Evolutionary conservation across 2,329 filamentous ascomycete species (phyloP).

Genomic region (Ophiostoma novo-ulmi): DNA sequence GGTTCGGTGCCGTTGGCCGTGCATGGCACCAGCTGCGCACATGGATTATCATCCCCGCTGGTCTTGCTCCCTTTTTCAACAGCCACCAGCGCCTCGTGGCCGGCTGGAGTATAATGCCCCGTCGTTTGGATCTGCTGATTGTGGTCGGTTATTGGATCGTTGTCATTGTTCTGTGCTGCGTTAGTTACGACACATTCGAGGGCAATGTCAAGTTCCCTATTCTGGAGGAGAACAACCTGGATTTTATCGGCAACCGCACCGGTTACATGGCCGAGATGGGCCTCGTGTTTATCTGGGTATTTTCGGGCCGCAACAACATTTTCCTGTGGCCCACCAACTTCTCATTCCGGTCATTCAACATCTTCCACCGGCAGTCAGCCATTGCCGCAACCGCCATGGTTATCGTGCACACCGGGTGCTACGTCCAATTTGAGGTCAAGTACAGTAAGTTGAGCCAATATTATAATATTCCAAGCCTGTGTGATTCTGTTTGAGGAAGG

Average conservation of each 20-base stretch:
- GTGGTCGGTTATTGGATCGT: conserved; percentile 25
- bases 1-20: conserved; percentile 2
- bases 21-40: conserved; percentile 15
- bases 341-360: conserved; percentile 61
- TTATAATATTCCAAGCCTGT: neutral
- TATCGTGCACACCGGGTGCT: conserved; percentile 57
- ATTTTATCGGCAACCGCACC: conserved; percentile 28
- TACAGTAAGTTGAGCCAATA: neutral
- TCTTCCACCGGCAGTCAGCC: conserved; percentile 63
- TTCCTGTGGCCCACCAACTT: conserved; percentile 64
- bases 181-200: conserved; percentile 16
- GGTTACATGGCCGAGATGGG: conserved; percentile 26
- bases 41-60: conserved; percentile 8
- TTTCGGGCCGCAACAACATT: conserved; percentile 61
- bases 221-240: conserved; percentile 3
- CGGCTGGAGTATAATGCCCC: conserved; percentile 10
- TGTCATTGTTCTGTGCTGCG: conserved; percentile 20
- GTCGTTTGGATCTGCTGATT: conserved; percentile 5
- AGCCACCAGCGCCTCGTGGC: conserved; percentile 13
- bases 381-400: conserved; percentile 57
- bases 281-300: conserved; percentile 38
- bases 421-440: conserved; percentile 36
- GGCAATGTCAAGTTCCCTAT: conserved; percentile 13
- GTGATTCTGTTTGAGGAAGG: neutral
- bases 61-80: neutral